Conservation (phyloP, 768 basidiomycete species). For the Tulasnella calospora region DNA sequence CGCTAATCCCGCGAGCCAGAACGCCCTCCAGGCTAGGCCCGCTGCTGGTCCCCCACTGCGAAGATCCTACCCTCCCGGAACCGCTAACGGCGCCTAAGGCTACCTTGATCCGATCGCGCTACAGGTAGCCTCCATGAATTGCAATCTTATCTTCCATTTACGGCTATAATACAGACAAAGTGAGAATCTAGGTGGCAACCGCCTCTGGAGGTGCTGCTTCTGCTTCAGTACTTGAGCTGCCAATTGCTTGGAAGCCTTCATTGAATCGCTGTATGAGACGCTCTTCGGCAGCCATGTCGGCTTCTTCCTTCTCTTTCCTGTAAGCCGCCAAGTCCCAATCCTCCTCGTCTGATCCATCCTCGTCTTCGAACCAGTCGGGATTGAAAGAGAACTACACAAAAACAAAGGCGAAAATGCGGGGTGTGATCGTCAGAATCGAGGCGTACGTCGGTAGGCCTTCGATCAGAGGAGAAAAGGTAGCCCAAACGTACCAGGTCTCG, state of each 20-base stretch:
- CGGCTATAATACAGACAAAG: neutral
- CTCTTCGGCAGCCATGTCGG: conserved; percentile 52
- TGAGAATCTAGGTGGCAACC: neutral
- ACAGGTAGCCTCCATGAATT: neutral
- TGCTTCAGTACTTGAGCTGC: neutral
- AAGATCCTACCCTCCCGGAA: too few species aligned
- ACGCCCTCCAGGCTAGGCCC: neutral
- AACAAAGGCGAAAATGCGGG: neutral
- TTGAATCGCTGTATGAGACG: conserved; percentile 43
- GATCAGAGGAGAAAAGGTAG: conserved; percentile 8
- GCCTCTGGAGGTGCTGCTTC: neutral
- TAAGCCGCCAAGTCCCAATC: conserved; percentile 54
- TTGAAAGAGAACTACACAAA: conserved; percentile 81
- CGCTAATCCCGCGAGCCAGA: neutral
- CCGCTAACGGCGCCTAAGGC: too few species aligned
- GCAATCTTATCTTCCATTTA: neutral
- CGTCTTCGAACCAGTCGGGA: conserved; percentile 87
- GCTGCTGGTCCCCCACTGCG: neutral
- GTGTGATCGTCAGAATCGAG: neutral
- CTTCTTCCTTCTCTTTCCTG: conserved; percentile 57
- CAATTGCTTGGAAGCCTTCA: conserved; percentile 25
- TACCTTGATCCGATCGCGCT: neutral
- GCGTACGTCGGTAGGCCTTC: neutral
- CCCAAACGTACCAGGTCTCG: conserved; percentile 74
- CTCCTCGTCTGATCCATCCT: conserved; percentile 49